Evolutionary conservation across 2,329 filamentous ascomycete genomes (phyloP), one percentile per base, ranked within the genome.

Genomic region (Cladosporium phlei): DNA sequence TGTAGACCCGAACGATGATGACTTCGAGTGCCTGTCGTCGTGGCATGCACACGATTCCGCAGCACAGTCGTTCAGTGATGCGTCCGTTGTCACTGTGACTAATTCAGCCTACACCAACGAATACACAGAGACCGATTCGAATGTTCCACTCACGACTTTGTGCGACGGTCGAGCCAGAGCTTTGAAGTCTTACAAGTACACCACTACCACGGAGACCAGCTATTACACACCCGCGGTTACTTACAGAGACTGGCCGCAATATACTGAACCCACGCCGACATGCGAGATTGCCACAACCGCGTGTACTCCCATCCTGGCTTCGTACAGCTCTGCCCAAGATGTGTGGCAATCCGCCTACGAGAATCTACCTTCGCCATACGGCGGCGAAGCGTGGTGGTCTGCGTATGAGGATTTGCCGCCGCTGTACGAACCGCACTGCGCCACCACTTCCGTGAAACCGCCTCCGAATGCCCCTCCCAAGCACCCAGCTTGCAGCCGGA

Each of bases 11-110:
- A 32, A 46, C 16, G 43, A 37, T 19, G 43, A 46, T 5, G 43
- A 46, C 34, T 46, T 46, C 27, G 33, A 19, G 8, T 46, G 43
- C 20, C 32, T 46, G 25, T 38, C 34, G 5, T 46, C 43, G 27
- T 46, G 19, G 25, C 34, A 34, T 34, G 33, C 29, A 6, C 21
- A 46, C 25, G 34, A 38, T 28, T 46, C 43, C 1, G 38, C 34
- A 8, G 38, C 43, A 12, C 29, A 22, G 33, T 25, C 43, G 4
- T 38, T 38, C 20, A 28, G 33, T 8, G 17, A 29, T 17, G 19
- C 24, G 30, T 43, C 25, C 21, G n/a, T n/a, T n/a, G n/a, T n/a
- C n/a, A n/a, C n/a, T n/a, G 27, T 14, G 3, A 43, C 29, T 8
- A 19, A 43, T 14, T 12, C 33, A 22, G 20, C 33, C 9, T 33